Evolutionary conservation across 805 yeast genomes (phyloP).

Genomic region (Diddensiella caesifluorescens): DNA sequence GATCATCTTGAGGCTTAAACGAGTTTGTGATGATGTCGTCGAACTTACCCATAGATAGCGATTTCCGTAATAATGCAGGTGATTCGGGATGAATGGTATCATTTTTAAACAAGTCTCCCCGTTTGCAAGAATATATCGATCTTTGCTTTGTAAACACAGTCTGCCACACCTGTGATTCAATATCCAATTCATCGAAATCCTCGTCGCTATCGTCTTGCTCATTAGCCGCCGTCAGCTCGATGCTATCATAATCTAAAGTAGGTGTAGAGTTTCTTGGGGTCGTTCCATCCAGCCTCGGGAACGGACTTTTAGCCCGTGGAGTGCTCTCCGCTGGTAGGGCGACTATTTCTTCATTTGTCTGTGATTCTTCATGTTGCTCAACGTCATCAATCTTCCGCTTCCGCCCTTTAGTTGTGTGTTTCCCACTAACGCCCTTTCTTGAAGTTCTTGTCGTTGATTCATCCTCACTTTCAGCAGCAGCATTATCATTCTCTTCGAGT

Average conservation of each 20-base stretch:
- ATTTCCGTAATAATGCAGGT: conserved; percentile 61
- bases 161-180: conserved; percentile 80
- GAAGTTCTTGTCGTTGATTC: conserved; percentile 13
- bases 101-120: conserved; percentile 62
- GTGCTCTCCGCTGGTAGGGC: background rate
- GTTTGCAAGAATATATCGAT: conserved; percentile 63
- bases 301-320: conserved; percentile 1
- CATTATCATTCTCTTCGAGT: conserved; percentile 7
- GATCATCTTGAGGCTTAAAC: conserved; percentile 17
- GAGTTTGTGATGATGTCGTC: conserved; percentile 27
- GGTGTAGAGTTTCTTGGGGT: conserved; percentile 11
- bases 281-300: background rate
- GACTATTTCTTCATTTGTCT: background rate
- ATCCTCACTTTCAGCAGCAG: conserved; percentile 16
- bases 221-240: conserved; percentile 1
- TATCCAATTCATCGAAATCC: conserved; percentile 40
- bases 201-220: conserved; percentile 12
- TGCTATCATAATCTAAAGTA: conserved; percentile 5
- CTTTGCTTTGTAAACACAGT: conserved; percentile 73
- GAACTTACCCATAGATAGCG: conserved; percentile 61
- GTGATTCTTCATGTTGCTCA: conserved; percentile 7
- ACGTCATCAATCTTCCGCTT: conserved; percentile 26
- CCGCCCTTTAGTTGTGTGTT: conserved; percentile 24
- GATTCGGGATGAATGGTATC: conserved; percentile 58
- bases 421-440: conserved; percentile 36